phyloP scores from a whole-genome alignment of 352 stramenopile species.

The Elongisporangium anandrum region DNA sequence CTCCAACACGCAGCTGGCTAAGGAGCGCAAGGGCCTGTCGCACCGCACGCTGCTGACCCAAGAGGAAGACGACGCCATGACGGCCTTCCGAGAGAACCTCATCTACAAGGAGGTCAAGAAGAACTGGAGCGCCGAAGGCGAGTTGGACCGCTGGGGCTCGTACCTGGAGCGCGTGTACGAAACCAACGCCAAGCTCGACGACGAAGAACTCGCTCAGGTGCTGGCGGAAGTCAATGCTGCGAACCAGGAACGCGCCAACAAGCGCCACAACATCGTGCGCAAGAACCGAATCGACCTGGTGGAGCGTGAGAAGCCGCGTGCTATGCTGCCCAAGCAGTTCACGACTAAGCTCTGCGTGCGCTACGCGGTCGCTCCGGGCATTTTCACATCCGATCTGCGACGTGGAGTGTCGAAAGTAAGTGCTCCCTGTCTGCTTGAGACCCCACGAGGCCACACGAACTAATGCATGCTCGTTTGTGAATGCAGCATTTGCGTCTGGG shows the following conservation, averaged over 20 bases:
- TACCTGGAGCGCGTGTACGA: conserved; percentile 61
- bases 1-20: conserved; percentile 55
- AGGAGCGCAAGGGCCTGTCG: conserved; percentile 41
- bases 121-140: conserved; percentile 45
- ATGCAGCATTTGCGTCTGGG: conserved; percentile 55
- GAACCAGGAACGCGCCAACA: conserved; percentile 30
- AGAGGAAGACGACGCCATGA: conserved; percentile 49
- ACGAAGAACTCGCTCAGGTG: conserved; percentile 30
- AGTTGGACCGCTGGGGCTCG: conserved; percentile 47
- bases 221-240: conserved; percentile 30
- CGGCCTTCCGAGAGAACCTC: conserved; percentile 58
- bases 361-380: conserved; percentile 61
- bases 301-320: conserved; percentile 34
- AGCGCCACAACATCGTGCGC: conserved; percentile 43
- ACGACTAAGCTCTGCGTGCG: conserved; percentile 75
- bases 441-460: conserved; percentile 2
- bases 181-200: conserved; percentile 34
- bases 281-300: conserved; percentile 40
- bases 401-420: conserved; percentile 57
- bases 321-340: conserved; percentile 67
- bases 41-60: conserved; percentile 55
- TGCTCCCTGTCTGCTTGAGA: conserved; percentile 2
- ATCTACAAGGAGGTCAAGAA: conserved; percentile 66
- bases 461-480: conserved; percentile 10
- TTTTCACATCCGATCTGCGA: conserved; percentile 68